phyloP scores from a whole-genome alignment of 345 rosid species.

The Moricandia moricandioides region DNA sequence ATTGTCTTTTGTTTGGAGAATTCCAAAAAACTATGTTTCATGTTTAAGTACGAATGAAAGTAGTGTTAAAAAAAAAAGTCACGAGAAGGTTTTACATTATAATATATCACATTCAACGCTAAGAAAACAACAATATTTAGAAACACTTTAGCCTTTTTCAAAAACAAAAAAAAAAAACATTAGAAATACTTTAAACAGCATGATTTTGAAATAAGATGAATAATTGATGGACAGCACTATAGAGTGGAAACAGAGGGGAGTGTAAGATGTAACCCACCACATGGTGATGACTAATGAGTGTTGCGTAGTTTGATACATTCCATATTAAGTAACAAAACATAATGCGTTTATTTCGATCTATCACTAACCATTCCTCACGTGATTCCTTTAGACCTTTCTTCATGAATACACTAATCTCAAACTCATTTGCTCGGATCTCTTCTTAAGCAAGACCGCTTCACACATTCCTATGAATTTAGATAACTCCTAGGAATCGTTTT shows the following conservation, averaged over 20 bases:
- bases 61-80: no score
- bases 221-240: slow-evolving; percentile 26
- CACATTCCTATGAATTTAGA: slow-evolving; percentile 5
- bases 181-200: not conserved
- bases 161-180: no score
- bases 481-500: not conserved
- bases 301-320: slow-evolving; percentile 27
- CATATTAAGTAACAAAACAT: slow-evolving; percentile 32
- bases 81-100: no score
- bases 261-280: slow-evolving; percentile 34
- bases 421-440: slow-evolving; percentile 8
- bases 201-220: not conserved
- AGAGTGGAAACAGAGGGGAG: slow-evolving; percentile 25
- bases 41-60: no score
- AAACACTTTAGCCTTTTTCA: no score
- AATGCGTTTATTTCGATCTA: slow-evolving; percentile 28
- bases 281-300: slow-evolving; percentile 30
- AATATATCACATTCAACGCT: not conserved
- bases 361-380: slow-evolving; percentile 29
- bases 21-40: no score
- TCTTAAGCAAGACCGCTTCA: slow-evolving; percentile 17
- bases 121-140: slow-evolving; percentile 9
- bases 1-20: no score
- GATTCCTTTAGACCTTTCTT: slow-evolving; percentile 23
- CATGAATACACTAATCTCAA: not conserved